Base-by-base conservation (phyloP, 2,329 filamentous ascomycete genomes). In the Alternaria sp. region DNA sequence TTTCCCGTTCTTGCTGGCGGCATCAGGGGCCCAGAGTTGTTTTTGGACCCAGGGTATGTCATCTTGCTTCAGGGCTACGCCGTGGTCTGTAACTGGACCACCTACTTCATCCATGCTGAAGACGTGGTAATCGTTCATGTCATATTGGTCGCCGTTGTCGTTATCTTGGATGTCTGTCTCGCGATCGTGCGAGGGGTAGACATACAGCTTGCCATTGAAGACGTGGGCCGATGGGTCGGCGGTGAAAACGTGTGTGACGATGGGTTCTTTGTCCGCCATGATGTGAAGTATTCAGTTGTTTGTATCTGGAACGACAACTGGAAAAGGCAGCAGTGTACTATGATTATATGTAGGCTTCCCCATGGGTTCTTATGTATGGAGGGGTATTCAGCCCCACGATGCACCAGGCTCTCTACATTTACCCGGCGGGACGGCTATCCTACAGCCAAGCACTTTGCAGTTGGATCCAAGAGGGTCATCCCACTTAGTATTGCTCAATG, bases 41-140 rank as follows among this genome's bases (percentile, higher is more conserved):
- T 91, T 92, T 28, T 85, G 88, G 0, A 88, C 91, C 91, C 91
- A 94, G 30, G 90, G 90, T 32, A 94, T 82, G 70, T 92, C 88
- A 51, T 86, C 83, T 44, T 85, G 81, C 54, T 82, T 83, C 41
- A 94, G 85, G 14, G 85, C 90, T 49, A 91, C 83, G 70, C 91
- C 91, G 79, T 93, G 91, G 80, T 93, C 91, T 20, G 84, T 88
- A 3, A 93, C 89, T 18, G 83, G 81, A 0, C 82, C 81, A 61
- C 83, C 84, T 24, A 87, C 80, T 1, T 84, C 81, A 56, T 87
- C 84, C 59, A 86, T 81, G 66, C 86, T 89, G 78, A 93, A 89
- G 75, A 94, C 91, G 78, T 93, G 91, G 83, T 94, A 94, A 81
- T 94, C 91, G 57, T 81, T 84, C 91, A 93, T 94, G 81, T 92